Evolutionary conservation across 2,329 filamentous ascomycete species (phyloP).

Genomic region (Phyllosticta ampelicida): DNA sequence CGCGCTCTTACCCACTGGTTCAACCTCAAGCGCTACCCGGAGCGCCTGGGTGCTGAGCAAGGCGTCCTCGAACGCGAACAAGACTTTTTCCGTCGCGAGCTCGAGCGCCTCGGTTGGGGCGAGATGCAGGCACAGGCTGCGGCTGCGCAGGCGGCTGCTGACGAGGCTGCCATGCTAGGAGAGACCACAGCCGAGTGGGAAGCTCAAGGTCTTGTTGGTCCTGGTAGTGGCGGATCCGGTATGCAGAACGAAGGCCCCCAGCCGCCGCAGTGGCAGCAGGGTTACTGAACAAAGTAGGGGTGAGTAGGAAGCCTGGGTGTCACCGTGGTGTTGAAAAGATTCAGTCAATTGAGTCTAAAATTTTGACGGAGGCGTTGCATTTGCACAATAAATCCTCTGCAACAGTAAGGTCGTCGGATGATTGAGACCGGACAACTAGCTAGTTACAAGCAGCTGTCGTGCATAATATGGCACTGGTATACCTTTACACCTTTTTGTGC

Average conservation of each 20-base stretch:
- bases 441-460: no score
- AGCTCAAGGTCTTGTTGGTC: not conserved
- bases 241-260: not conserved
- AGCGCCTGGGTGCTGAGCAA: constrained; percentile 51
- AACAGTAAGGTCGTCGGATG: no score
- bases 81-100: constrained; percentile 39
- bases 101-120: constrained; percentile 40
- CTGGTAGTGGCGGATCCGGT: not conserved
- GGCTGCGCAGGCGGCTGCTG: not conserved
- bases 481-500: no score
- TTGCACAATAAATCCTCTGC: no score
- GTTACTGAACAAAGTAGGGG: not conserved
- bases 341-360: no score
- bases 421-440: no score
- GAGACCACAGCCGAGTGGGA: not conserved
- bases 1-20: constrained; percentile 89
- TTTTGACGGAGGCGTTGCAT: no score
- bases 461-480: no score
- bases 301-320: no score
- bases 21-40: constrained; percentile 73
- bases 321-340: no score
- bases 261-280: not conserved
- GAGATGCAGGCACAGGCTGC: constrained; percentile 14
- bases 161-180: not conserved
- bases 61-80: constrained; percentile 34